Conservation (phyloP, 2,329 filamentous ascomycete species). For the Epichloe coenophiala region DNA sequence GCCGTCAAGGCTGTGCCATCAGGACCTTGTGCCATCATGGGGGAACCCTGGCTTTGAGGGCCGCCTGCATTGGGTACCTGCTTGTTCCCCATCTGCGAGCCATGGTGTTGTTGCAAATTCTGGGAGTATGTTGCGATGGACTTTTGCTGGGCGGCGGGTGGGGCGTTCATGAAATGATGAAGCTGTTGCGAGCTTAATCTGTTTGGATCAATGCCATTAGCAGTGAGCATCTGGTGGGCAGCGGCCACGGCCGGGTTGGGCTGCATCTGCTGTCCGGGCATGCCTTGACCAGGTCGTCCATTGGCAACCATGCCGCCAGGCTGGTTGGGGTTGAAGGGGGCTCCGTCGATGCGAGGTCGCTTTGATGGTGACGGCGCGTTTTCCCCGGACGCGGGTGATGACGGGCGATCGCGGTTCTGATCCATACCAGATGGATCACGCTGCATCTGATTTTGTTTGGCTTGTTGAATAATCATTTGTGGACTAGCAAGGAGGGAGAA, state of each 20-base stretch:
- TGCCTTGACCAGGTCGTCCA: slow-evolving; percentile 55
- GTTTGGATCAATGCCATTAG: slow-evolving; percentile 63
- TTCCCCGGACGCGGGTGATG: slow-evolving; percentile 70
- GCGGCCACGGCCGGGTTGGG: slow-evolving; percentile 33
- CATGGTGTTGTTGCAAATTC: slow-evolving; percentile 71
- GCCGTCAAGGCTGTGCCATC: slow-evolving; percentile 44
- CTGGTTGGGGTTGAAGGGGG: slow-evolving; percentile 59
- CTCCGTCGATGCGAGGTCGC: slow-evolving; percentile 63
- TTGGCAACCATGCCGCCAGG: slow-evolving; percentile 54
- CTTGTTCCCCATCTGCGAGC: slow-evolving; percentile 67
- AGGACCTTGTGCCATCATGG: slow-evolving; percentile 64
- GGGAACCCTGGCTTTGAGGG: slow-evolving; percentile 66
- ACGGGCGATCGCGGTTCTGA: slow-evolving; percentile 64
- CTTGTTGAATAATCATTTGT: slow-evolving; percentile 58
- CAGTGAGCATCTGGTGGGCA: slow-evolving; percentile 47
- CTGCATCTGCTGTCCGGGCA: slow-evolving; percentile 57
- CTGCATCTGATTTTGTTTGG: slow-evolving; percentile 73
- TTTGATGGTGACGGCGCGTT: slow-evolving; percentile 90
- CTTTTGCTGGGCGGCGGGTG: slow-evolving; percentile 58
- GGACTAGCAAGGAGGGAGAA: slow-evolving; percentile 31
- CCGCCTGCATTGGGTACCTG: slow-evolving; percentile 59
- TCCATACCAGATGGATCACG: slow-evolving; percentile 80
- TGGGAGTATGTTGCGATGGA: slow-evolving; percentile 79
- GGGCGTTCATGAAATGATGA: slow-evolving; percentile 43
- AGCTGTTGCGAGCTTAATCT: slow-evolving; percentile 66